phyloP scores from a whole-genome alignment of 208 protist genomes.

The Phytomonas sp. region DNA sequence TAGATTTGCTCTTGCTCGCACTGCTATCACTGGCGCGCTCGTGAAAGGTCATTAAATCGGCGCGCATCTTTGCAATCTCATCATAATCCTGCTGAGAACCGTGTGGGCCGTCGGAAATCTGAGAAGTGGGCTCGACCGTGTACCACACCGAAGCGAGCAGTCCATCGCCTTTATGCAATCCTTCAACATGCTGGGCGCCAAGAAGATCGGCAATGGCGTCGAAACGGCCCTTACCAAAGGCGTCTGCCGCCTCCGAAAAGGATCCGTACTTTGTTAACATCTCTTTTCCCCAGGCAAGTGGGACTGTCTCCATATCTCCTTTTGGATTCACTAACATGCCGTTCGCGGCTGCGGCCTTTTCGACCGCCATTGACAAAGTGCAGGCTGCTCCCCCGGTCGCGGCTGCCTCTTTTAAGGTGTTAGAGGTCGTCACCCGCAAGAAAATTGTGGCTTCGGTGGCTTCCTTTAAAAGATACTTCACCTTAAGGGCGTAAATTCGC shows the following conservation, averaged over 20 bases:
- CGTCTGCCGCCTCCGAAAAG: conserved; percentile 31
- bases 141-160: conserved; percentile 68
- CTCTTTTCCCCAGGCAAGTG: conserved; percentile 50
- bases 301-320: conserved; percentile 72
- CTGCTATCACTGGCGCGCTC: conserved; percentile 50
- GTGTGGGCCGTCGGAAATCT: conserved; percentile 15
- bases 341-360: conserved; percentile 14
- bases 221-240: conserved; percentile 57
- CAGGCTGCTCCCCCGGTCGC: conserved; percentile 9
- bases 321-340: conserved; percentile 41
- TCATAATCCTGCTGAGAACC: conserved; percentile 78
- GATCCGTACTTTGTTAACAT: conserved; percentile 16
- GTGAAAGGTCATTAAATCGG: conserved; percentile 73
- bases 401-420: conserved; percentile 16
- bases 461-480: conserved; percentile 83
- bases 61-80: conserved; percentile 74
- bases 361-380: neutral
- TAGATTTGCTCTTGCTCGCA: conserved; percentile 68
- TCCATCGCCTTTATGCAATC: conserved; percentile 19
- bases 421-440: conserved; percentile 46
- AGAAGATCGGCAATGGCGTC: conserved; percentile 76
- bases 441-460: conserved; percentile 75
- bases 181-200: conserved; percentile 14
- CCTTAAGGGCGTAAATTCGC: conserved; percentile 94
- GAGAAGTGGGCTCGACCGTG: conserved; percentile 60